Conservation (phyloP, 2,329 filamentous ascomycete genomes). For the Fusarium nygamai region DNA sequence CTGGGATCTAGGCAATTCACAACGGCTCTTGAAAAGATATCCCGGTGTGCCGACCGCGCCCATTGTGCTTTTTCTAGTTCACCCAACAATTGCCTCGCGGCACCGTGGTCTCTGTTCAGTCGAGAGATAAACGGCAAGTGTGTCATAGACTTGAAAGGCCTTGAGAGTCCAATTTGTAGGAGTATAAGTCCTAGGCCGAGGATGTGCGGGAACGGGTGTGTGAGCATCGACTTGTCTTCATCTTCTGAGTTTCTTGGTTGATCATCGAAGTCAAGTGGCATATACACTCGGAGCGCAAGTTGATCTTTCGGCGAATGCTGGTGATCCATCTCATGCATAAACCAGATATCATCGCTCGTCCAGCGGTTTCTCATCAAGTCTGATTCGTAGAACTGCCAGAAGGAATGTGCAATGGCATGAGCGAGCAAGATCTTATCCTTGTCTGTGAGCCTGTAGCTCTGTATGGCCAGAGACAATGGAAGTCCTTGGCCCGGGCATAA, state of each 20-base stretch:
- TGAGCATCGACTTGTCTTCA: not conserved
- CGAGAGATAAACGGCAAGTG: accelerated
- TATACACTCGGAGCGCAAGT: accelerated
- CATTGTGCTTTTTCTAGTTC: not conserved
- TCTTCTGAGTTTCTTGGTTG: accelerated
- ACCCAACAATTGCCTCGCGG: accelerated
- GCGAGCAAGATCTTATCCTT: not conserved
- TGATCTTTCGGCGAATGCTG: accelerated
- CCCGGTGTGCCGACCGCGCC: not conserved
- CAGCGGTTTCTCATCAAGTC: accelerated
- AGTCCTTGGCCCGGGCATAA: not conserved
- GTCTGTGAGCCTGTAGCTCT: not conserved
- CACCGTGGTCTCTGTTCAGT: not conserved
- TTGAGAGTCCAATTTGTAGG: not conserved
- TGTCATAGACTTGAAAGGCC: accelerated
- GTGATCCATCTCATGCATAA: not conserved
- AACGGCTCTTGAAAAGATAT: not conserved
- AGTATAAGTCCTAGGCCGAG: not conserved
- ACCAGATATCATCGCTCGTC: not conserved
- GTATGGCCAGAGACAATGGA: accelerated
- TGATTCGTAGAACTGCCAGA: not conserved
- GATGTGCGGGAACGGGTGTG: not conserved
- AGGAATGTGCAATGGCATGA: not conserved
- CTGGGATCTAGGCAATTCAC: not conserved
- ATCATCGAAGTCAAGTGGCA: not conserved